Conservation (phyloP, 1,284 basidiomycete species). For the Coniferiporia weirii region DNA sequence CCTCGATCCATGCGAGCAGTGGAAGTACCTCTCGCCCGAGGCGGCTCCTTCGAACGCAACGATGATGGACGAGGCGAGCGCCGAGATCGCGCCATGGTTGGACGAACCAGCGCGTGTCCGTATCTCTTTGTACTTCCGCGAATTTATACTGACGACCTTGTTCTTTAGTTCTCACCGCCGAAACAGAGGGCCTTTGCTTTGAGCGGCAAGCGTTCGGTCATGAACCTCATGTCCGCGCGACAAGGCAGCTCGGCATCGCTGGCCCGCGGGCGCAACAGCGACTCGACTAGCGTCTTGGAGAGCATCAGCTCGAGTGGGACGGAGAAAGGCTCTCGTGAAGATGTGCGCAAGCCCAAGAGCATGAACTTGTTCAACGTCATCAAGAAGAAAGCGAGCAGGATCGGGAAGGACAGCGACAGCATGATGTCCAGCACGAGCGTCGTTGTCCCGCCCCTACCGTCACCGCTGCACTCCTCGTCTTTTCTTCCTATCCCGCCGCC, state of each 20-base stretch:
- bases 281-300: slow-evolving; percentile 34
- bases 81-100: slow-evolving; percentile 21
- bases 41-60: slow-evolving; percentile 15
- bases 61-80: slow-evolving; percentile 21
- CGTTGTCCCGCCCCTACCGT: slow-evolving; percentile 27
- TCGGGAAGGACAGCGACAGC: slow-evolving; percentile 27
- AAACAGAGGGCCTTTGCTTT: slow-evolving; percentile 25
- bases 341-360: slow-evolving; percentile 30
- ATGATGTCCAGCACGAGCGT: slow-evolving; percentile 19
- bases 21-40: slow-evolving; percentile 16
- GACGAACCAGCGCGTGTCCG: slow-evolving; percentile 18
- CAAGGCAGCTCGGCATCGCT: slow-evolving; percentile 31
- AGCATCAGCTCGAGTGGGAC: slow-evolving; percentile 28
- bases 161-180: slow-evolving; percentile 18
- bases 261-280: slow-evolving; percentile 33
- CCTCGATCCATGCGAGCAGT: slow-evolving; percentile 13
- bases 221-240: slow-evolving; percentile 30
- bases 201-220: slow-evolving; percentile 36
- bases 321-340: slow-evolving; percentile 26
- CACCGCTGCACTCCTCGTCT: slow-evolving; percentile 22
- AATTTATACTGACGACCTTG: not conserved
- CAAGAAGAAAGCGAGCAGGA: slow-evolving; percentile 28
- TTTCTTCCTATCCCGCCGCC: slow-evolving; percentile 13
- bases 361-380: slow-evolving; percentile 29
- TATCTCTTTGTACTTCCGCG: not conserved